Base-by-base conservation (phyloP, 1,284 basidiomycete species). In the Heterobasidion occidentale region DNA sequence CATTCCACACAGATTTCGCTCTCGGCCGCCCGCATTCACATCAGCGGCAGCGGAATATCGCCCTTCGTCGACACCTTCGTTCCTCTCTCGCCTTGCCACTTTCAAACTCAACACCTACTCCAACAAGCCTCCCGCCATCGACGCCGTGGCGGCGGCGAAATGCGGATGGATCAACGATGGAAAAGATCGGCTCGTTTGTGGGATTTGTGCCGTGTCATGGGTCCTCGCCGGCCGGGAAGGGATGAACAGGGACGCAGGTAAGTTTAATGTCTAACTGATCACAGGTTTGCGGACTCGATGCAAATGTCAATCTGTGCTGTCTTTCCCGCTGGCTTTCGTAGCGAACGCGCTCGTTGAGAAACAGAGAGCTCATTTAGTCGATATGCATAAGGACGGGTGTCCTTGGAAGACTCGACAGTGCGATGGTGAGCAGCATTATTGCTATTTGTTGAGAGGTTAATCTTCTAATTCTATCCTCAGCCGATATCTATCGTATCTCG, bases 371-470 rank as follows among this genome's bases (percentile, higher is more conserved):
- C 78, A 78, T 45, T 70, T 92, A 8, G 79, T 90, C 1, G 77
- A 81, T 12, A 77, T 77, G 65, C 90, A 92, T 66, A 90, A 90
- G 66, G 75, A 82, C 54, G 86, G 87, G 0, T 92, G 89, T 64
- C 90, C 90, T 2, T 92, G 90, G 90, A 88, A 80, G 67, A 74
- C 76, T 36, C 77, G 80, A 55, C 89, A 92, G 66, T 90, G 89
- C 62, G 87, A 90, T 68, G 69, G 90, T 91, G 63, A 62, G 80
- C 72, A 14, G 14, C 14, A 33, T 44, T 58, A 45, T 27, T 44
- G 46, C 55, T 20, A 5, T 34, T 36, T 36, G 52, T 45, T 9
- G 44, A 50, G 12, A 44, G 36, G 15, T 35, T n/a, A 8, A 20
- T 4, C 45, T 20, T 36, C 45, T 63, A 62, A 54, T 45, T 9